Percentiles rank a stretch among this genome's conserved stretches.
Conservation (phyloP, 768 basidiomycete genomes). For the Boletus edulis region DNA sequence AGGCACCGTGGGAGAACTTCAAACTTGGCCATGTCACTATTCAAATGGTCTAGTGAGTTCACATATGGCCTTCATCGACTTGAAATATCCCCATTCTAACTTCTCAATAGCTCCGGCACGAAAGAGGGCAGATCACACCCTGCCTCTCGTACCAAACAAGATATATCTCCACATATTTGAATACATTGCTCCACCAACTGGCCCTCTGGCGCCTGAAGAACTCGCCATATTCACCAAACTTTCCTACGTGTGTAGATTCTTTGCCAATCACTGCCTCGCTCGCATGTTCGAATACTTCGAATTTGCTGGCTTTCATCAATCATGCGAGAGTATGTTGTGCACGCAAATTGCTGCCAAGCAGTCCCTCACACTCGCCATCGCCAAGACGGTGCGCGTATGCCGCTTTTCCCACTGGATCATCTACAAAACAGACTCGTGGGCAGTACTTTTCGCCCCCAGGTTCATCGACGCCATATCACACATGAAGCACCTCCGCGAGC, state of each 20-base stretch:
- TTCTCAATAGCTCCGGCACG: constrained; percentile 28
- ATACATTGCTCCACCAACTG: constrained; percentile 23
- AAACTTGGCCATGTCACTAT: not conserved
- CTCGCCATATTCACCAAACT: constrained; percentile 21
- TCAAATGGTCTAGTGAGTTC: not conserved
- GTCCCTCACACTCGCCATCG: constrained; percentile 29
- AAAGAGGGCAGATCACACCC: not conserved
- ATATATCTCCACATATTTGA: constrained; percentile 39
- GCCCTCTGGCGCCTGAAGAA: constrained; percentile 11
- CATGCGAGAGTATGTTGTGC: constrained; percentile 20
- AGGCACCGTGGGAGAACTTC: no score
- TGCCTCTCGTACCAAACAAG: constrained; percentile 41
- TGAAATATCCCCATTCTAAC: no score
- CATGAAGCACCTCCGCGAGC: constrained; percentile 18
- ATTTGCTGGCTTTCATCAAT: constrained; percentile 12
- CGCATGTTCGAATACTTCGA: constrained; percentile 37
- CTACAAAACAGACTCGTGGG: not conserved
- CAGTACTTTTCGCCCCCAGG: not conserved
- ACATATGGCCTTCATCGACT: not conserved
- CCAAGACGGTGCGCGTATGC: constrained; percentile 29
- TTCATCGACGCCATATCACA: constrained; percentile 4
- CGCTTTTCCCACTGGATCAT: constrained; percentile 8
- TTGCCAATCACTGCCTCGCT: constrained; percentile 38
- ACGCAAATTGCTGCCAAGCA: constrained; percentile 24
- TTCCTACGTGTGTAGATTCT: constrained; percentile 42